Evolutionary conservation across 2,329 filamentous ascomycete species (phyloP), one percentile per base, ranked within the genome.

Genomic region (Colletotrichum sp.): DNA sequence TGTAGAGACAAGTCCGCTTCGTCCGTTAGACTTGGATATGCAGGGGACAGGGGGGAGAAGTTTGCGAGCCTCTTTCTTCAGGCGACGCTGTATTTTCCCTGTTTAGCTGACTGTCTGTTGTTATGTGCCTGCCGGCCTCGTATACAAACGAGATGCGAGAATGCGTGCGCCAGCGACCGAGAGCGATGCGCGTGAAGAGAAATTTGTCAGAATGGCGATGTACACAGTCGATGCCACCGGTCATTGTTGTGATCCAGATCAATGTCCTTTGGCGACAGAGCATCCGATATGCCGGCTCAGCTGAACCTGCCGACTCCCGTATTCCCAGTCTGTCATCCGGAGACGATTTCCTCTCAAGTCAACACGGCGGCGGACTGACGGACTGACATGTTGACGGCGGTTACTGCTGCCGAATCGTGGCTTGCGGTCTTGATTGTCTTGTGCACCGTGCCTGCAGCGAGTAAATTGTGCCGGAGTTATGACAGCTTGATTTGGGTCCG

Each of bases 301-400:
- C 60, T 71, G 62, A 44, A 44, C 24, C 69, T 71, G 72, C 68
- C 60, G 34, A 60, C 68, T 49, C 72, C 62, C 34, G 69, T 49
- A 49, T 49, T 34, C 57, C 65, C 12, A 21, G 28, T 28, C 18
- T 34, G 18, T 28, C 55, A 59, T 59, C 24, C 24, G 26, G 21
- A 5, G 28, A 13, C 30, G 59, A 5, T 21, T 49, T 10, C 13
- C 21, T 30, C 30, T 18, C 24, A 32, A 9, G 49, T 63, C 49
- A 36, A 67, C n/a, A 30, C 39, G 12, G 30, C n/a, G 8, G 30
- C 28, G n/a, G 59, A 63, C 28, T 32, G 18, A 63, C 28, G 12
- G 28, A 26, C 10, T 28, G 30, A 55, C 49, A 36, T 30, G 26
- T 34, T 18, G 30, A 24, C 18, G 21, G 34, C 8, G n/a, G n/a